Evolutionary conservation across 805 yeast genomes (phyloP).

Genomic region (Sugiyamaella marilandica): DNA sequence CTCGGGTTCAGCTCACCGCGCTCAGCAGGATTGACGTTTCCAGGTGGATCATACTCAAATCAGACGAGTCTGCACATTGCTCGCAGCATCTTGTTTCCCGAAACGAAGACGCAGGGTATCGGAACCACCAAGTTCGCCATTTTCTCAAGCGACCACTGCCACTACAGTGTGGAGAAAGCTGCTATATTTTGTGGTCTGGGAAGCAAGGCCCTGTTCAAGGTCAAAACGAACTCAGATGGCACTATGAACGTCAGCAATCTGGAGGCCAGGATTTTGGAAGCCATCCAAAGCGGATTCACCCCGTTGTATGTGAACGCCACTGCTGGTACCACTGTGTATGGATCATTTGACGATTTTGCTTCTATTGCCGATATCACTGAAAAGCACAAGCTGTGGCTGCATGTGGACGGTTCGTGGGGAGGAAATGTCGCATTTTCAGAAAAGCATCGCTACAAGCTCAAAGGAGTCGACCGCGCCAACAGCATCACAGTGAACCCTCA

Average conservation of each 20-base stretch:
- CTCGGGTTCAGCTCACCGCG: slow-evolving; percentile 50
- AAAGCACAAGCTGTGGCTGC: slow-evolving; percentile 63
- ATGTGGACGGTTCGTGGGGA: slow-evolving; percentile 90
- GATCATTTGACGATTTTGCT: slow-evolving; percentile 68
- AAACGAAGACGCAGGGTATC: slow-evolving; percentile 56
- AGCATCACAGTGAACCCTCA: slow-evolving; percentile 81
- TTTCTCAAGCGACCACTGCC: slow-evolving; percentile 67
- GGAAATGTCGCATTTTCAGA: slow-evolving; percentile 72
- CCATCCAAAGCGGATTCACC: slow-evolving; percentile 51
- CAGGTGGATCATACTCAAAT: slow-evolving; percentile 87
- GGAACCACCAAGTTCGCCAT: slow-evolving; percentile 51
- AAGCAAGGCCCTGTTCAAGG: slow-evolving; percentile 54
- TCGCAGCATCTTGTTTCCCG: slow-evolving; percentile 59
- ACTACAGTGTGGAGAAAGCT: slow-evolving; percentile 76
- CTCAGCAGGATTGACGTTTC: slow-evolving; percentile 79
- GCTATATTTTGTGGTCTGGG: slow-evolving; percentile 77
- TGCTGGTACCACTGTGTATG: slow-evolving; percentile 86
- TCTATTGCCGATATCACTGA: slow-evolving; percentile 52
- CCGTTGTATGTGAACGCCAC: slow-evolving; percentile 78
- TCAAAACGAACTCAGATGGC: slow-evolving; percentile 54
- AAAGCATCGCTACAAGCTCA: slow-evolving; percentile 41
- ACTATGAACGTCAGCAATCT: slow-evolving; percentile 49
- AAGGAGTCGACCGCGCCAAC: slow-evolving; percentile 63
- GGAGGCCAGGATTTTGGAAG: slow-evolving; percentile 40
- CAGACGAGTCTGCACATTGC: slow-evolving; percentile 76